Percentiles rank a stretch among this genome's conserved stretches.
Conservation (phyloP, 2,329 filamentous ascomycete species). For the Trichophaea hybrida region DNA sequence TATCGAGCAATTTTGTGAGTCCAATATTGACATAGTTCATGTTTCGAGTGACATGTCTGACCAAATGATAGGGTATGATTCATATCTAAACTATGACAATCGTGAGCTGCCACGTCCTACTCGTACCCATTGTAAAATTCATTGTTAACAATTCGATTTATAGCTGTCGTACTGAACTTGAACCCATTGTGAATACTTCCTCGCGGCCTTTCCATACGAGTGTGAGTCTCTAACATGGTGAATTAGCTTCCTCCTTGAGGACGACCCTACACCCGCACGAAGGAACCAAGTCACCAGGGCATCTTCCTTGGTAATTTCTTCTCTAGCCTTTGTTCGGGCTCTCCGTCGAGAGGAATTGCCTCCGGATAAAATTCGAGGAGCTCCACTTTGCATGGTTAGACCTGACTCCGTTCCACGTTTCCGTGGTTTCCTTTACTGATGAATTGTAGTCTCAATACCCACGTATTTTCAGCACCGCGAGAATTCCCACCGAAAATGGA, state of each 20-base stretch:
- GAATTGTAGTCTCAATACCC: constrained; percentile 65
- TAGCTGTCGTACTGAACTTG: constrained; percentile 79
- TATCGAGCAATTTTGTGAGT: constrained; percentile 95
- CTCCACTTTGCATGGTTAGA: constrained; percentile 66
- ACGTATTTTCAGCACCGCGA: constrained; percentile 81
- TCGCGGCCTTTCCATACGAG: neutral
- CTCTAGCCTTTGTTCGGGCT: constrained; percentile 80
- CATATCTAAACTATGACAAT: constrained; percentile 94
- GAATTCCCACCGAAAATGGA: constrained; percentile 84
- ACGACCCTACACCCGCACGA: constrained; percentile 88
- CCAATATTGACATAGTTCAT: neutral
- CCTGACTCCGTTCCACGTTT: neutral
- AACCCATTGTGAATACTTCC: constrained; percentile 55
- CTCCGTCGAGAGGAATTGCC: constrained; percentile 85
- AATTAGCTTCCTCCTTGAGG: constrained; percentile 65
- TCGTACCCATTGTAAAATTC: neutral
- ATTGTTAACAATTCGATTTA: constrained; percentile 15
- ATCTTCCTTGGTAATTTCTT: constrained; percentile 78
- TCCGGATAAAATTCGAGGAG: constrained; percentile 70
- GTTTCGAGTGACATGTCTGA: constrained; percentile 13
- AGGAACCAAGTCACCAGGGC: constrained; percentile 95
- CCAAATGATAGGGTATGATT: constrained; percentile 69
- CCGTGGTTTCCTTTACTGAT: constrained; percentile 1
- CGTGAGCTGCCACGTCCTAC: constrained; percentile 33
- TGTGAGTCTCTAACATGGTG: neutral